Base-by-base conservation (phyloP, 73 alveolate species). In the Paramecium pentaurelia region DNA sequence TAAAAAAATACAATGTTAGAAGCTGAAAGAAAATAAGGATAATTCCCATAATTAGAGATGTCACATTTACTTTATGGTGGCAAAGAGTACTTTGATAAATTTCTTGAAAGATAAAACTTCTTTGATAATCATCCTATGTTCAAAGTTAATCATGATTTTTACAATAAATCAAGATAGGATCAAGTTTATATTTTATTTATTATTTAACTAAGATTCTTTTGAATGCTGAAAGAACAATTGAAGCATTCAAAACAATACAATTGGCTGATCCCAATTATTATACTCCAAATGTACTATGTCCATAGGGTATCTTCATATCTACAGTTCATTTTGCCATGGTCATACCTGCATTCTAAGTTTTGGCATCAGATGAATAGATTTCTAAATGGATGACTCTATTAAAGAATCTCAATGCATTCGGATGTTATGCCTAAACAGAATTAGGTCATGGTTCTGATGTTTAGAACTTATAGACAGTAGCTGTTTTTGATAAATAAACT, bases 381-480 rank as follows among this genome's bases (percentile, higher is more conserved):
- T n/a, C 75, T 58, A 83, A 89, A 64, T 89, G 94, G 94, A 47
- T 89, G 75, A 88, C 91, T 64, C 30, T 16, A 14, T 34, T 89
- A 3, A 45, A 70, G 25, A 73, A 59, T 51, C 73, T 71, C 8
- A 59, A 58, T 28, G 88, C 88, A 12, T 37, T 89, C 16, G 94
- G 94, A 37, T 89, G 94, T 68, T 89, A 89, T 89, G 86, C 92
- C 4, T 28, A 89, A 30, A 89, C 94, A 25, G 94, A 89, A 73
- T 45, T 89, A 11, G 94, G 94, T 6, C 94, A 89, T 89, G 94
- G 94, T 25, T 89, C 94, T 16, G 94, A 89, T 71, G 94, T 89
- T 2, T 40, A 89, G 42, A 71, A 77, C 27, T 54, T 89, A 32
- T 58, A 71, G 34, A 89, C 94, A 3, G 58, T 85, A 22, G 94